phyloP scores from a whole-genome alignment of 305 asterid genomes.

The Solanum chacoense region DNA sequence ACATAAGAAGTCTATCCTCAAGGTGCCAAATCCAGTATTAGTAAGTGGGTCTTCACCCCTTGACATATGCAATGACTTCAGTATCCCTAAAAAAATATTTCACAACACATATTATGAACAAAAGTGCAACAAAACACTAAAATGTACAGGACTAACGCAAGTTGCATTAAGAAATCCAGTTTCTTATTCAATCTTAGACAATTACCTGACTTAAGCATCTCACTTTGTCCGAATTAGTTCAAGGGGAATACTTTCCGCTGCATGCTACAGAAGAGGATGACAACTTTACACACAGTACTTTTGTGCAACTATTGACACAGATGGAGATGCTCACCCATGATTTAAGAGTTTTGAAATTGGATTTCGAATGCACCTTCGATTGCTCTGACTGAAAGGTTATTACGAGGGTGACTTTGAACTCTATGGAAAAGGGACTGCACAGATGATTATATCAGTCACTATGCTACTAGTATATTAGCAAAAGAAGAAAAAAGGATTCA shows the following conservation, averaged over 20 bases:
- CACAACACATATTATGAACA: neutral
- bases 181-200: neutral
- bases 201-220: conserved; percentile 33
- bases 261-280: conserved; percentile 32
- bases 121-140: neutral
- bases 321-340: conserved; percentile 50
- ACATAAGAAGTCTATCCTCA: neutral
- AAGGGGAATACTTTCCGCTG: conserved; percentile 64
- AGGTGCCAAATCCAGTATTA: neutral
- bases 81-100: neutral
- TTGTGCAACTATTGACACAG: neutral
- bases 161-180: neutral
- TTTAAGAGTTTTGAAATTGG: conserved; percentile 37
- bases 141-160: neutral
- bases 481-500: neutral
- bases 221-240: conserved; percentile 66
- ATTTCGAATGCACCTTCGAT: conserved; percentile 35
- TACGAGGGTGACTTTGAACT: conserved; percentile 60
- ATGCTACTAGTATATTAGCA: neutral
- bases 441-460: conserved; percentile 7
- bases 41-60: neutral
- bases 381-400: conserved; percentile 52
- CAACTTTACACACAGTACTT: conserved; percentile 1
- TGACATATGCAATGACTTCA: neutral
- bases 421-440: conserved; percentile 74